Evolutionary conservation across 2,329 filamentous ascomycete species (phyloP), one percentile per base, ranked within the genome.

Genomic region (Aureobasidium uvarum): DNA sequence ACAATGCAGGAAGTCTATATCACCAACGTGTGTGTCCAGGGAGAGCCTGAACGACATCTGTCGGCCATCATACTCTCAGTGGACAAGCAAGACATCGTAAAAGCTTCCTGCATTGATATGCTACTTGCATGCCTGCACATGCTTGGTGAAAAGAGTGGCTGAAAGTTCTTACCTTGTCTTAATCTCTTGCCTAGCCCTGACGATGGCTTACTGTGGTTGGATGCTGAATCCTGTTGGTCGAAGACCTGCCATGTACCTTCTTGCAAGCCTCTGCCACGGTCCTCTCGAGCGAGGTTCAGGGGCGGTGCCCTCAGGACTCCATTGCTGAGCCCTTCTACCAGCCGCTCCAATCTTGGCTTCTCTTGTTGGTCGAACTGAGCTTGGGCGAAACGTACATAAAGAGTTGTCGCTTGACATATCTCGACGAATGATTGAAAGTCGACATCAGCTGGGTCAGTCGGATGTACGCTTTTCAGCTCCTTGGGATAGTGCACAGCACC

Each of bases 191-290:
- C 56, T 16, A 48, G 28, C 16, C 25, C n/a, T 18, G 41, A 41
- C 7, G 56, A 25, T 48, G 38, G 16, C 23, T 20, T 23, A 16
- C 3, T 10, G 38, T 58, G 54, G 58, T 43, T 50, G 33, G 43
- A 48, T 28, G 10, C 39, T 39, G 58, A 18, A 25, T 28, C 41
- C 50, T 50, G 38, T 36, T 31, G 58, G 41, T 43, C 39, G 14
- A 62, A 62, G n/a, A 62, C 59, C 36, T 46, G 33, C 59, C 48
- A 62, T 62, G 59, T 52, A 20, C 56, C 56, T 59, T 59, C 56
- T 25, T 59, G 56, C 31, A 58, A 45, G 54, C 54, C 54, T 31
- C 54, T 58, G 23, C 54, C 54, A 23, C 56, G 56, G 36, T 59
- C 56, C 10, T 48, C 56, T 36, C 56, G 39, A 14, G 11, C 38